Evolutionary conservation across 345 rosid species (phyloP).

Genomic region (Isatis tinctoria): DNA sequence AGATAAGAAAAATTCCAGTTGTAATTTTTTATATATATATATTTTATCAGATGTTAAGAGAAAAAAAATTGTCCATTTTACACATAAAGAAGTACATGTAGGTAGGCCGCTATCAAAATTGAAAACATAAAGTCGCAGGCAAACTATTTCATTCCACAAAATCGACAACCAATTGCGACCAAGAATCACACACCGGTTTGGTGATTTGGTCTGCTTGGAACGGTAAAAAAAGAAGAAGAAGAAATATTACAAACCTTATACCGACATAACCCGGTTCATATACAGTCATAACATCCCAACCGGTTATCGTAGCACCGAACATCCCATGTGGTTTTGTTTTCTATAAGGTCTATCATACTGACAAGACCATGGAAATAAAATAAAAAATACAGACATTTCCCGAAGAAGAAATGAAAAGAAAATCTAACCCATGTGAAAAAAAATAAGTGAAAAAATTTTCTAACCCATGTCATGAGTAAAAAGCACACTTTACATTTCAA

Average conservation of each 20-base stretch:
- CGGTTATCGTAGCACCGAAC: not conserved
- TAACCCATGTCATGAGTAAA: not conserved
- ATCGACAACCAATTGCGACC: not conserved
- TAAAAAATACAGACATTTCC: not conserved
- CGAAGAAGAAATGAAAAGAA: not conserved
- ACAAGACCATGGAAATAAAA: no score
- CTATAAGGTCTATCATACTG: no score
- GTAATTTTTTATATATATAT: no score
- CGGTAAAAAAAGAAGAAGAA: not conserved
- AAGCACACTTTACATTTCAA: constrained; percentile 20
- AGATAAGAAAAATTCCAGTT: no score
- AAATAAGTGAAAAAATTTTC: not conserved
- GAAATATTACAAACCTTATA: not conserved
- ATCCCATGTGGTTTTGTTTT: not conserved
- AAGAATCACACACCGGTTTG: no score
- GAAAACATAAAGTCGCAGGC: no score
- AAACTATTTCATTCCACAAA: no score
- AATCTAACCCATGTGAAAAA: not conserved
- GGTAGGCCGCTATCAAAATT: no score
- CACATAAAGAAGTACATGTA: no score
- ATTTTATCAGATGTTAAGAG: no score
- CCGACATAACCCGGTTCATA: constrained; percentile 2
- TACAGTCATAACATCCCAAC: not conserved
- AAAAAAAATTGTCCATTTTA: no score
- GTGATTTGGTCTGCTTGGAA: no score